Evolutionary conservation across 78 protist species (phyloP), one percentile per base, ranked within the genome.

Genomic region (Paratrimastix pyriformis): DNA sequence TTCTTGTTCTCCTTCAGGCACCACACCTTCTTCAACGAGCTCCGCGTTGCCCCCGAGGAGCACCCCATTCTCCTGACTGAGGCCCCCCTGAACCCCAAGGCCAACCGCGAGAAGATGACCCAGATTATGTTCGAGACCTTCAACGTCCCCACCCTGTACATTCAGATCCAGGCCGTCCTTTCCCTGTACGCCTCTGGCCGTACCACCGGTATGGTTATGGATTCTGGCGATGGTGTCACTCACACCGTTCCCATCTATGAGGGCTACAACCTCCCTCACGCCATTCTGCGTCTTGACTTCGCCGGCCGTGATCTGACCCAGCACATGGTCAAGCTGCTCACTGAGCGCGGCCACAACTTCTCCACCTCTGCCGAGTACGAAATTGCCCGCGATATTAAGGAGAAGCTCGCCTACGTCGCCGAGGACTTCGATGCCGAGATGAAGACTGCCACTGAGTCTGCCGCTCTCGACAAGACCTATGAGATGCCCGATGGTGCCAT

Each of bases 71-170:
- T 92, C 30, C 72, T 92, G 50, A 83, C 93, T 15, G 97, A 92
- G 74, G 90, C 93, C 37, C 90, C 96, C 40, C 66, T 84, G 68
- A 91, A 92, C 79, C 91, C 98, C 26, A 82, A 74, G 65, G 89
- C 85, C 29, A 90, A 88, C 83, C 77, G 97, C 48, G 97, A 92
- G 77, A 87, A 74, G 81, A 86, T 88, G 86, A 78, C 93, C 26
- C 76, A 87, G 77, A 86, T 92, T 42, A 85, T 92, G 93, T 94
- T 92, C 73, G 96, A 94, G 68, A 81, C 90, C 37, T 89, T 92
- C 80, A 72, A 77, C 64, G 81, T 76, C 18, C 95, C 94, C 9
- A 95, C 92, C 9, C 32, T 92, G 75, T 92, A 86, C 76, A 80
- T 95, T 33, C 91, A 85, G 18, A 87, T 83, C 52, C 94, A 92